Base-by-base conservation (phyloP, 495 filamentous ascomycete genomes). In the Penicillium argentinense region DNA sequence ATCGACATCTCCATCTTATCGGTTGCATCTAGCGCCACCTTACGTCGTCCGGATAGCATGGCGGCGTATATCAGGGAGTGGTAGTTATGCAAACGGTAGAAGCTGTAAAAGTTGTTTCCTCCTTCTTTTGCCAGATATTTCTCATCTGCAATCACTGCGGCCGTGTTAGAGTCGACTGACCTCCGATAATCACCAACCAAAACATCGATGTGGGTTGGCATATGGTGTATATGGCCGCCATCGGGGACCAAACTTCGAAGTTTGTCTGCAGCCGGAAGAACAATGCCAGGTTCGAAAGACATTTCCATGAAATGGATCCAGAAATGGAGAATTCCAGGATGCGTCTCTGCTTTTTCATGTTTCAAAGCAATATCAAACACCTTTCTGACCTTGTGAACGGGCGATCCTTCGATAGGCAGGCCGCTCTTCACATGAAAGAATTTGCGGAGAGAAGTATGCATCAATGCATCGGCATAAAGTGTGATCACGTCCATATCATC, bases 281-380 rank as follows among this genome's bases (percentile, higher is more conserved):
- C 82, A 3, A n/a, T n/a, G n/a, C n/a, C 83, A 0, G 84, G 84
- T 9, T 63, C 69, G 0, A 57, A 49, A 1, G 82, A 86, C 82
- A 86, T 86, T 56, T 87, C 83, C 71, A 84, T 83, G 12, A 82
- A 69, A 49, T 87, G 84, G 27, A 86, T 85, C 51, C 85, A 85
- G 3, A 85, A 56, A 53, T 87, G 84, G 8, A 84, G 63, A 1
- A 85, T 51, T 1, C 81, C 84, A 0, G 84, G 80, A 47, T 86
- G 75, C 2, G 32, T 28, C 5, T 62, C 37, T 16, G 67, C 55
- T 8, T 62, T 57, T 2, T 69, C 55, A 8, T 60, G 59, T 2
- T 62, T 36, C 25, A 87, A 55, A 0, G 70, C 73, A 1, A 36
- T 52, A 24, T 85, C 81, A 9, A 87, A 64, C 2, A 82, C 66